phyloP scores from a whole-genome alignment of 768 basidiomycete genomes.

The Boletus subparvulus region DNA sequence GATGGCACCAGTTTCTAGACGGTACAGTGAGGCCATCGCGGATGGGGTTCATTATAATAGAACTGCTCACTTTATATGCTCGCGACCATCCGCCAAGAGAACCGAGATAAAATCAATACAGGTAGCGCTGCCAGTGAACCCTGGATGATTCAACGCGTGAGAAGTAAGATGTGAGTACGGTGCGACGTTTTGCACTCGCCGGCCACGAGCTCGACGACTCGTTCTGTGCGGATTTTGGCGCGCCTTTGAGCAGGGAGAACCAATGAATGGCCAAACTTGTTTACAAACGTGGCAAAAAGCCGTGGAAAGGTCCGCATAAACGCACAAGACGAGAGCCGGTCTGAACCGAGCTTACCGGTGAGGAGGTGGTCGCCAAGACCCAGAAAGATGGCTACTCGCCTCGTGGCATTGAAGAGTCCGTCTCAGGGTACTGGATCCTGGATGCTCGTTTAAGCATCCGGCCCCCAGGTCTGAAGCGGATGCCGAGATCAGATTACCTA shows the following conservation, averaged over 20 bases:
- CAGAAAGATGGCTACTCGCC: not conserved
- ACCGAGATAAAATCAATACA: slow-evolving; percentile 1
- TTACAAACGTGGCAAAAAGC: not conserved
- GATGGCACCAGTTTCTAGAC: slow-evolving; percentile 7
- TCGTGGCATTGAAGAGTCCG: not conserved
- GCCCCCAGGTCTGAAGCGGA: not conserved
- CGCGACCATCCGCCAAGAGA: slow-evolving; percentile 10
- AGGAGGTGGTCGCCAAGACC: not conserved
- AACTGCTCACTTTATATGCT: slow-evolving; percentile 18
- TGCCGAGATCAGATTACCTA: not conserved
- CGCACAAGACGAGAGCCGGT: not conserved
- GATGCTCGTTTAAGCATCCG: slow-evolving; percentile 2
- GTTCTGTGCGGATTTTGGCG: not conserved
- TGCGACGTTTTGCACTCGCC: not conserved
- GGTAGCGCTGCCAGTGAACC: not conserved
- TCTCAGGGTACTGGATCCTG: not conserved
- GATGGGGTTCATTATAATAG: not conserved
- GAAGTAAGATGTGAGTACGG: not conserved
- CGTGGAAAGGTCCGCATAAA: slow-evolving; percentile 20
- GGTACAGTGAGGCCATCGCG: slow-evolving; percentile 18
- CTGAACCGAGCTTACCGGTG: not conserved
- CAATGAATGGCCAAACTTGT: not conserved
- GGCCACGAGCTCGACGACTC: not conserved
- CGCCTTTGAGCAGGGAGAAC: not conserved
- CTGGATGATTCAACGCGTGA: not conserved